A percentile compares a stretch with the other conserved stretches of the same genome.
Conservation (phyloP, 306 rosid genomes). For the Cucumis hystrix region DNA sequence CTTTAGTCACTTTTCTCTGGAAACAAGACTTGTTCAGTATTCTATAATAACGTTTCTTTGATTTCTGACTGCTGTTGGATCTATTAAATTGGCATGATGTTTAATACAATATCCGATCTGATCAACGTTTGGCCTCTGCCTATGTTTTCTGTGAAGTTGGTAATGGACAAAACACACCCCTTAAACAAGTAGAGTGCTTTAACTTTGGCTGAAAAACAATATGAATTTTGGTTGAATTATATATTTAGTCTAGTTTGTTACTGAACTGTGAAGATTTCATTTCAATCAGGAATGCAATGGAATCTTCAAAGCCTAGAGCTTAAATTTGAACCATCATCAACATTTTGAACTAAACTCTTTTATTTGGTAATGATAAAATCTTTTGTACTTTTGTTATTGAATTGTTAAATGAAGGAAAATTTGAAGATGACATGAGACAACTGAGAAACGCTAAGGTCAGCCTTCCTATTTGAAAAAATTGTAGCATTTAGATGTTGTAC, state of each 20-base stretch:
- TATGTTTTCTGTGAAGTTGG: not conserved
- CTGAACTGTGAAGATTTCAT: not conserved
- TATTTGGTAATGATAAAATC: not conserved
- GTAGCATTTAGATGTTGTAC: not conserved
- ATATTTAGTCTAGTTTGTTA: not conserved
- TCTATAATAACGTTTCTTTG: not conserved
- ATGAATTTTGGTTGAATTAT: not conserved
- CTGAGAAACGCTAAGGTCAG: not conserved
- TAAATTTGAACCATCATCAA: too few relatives aligned
- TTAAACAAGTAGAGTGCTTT: not conserved
- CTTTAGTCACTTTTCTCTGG: not conserved
- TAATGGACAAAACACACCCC: not conserved
- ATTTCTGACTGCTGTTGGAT: not conserved
- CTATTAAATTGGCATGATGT: not conserved
- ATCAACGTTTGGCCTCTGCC: not conserved
- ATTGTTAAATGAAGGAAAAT: not conserved
- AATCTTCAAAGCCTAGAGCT: too few relatives aligned
- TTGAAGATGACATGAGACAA: not conserved
- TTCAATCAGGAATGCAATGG: not conserved
- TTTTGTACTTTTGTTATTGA: not conserved
- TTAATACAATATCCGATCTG: not conserved
- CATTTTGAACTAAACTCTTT: not conserved
- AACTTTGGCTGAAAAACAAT: not conserved
- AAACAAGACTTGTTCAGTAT: not conserved
- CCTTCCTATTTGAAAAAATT: not conserved